These are phyloP conservation scores for Metschnikowia hibisci DNA, from an alignment of 805 yeast genomes.

Conservation along the genomic window DNA sequence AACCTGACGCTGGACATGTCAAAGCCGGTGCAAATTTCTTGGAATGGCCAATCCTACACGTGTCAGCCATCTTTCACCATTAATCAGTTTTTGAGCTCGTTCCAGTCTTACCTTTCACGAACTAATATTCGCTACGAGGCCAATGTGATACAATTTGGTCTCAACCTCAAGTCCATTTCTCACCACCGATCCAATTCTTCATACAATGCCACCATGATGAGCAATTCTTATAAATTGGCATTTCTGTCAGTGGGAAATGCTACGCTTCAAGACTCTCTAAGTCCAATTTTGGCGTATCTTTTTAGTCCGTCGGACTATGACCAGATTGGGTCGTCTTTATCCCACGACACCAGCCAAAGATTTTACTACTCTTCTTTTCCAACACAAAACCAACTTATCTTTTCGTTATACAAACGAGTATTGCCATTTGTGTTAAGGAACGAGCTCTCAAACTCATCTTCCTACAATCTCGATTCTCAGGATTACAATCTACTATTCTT, in stretches of 20 bases:
- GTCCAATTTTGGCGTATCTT: constrained; percentile 17
- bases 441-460: constrained; percentile 16
- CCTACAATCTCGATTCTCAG: constrained; percentile 21
- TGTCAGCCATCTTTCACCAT: constrained; percentile 31
- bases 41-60: constrained; percentile 25
- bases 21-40: constrained; percentile 15
- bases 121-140: constrained; percentile 35
- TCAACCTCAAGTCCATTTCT: constrained; percentile 31
- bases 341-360: neutral
- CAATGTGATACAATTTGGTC: constrained; percentile 29
- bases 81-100: constrained; percentile 18
- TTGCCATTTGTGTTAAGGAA: constrained; percentile 25
- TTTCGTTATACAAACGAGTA: constrained; percentile 25
- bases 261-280: constrained; percentile 25
- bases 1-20: constrained; percentile 22
- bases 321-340: neutral
- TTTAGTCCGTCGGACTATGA: constrained; percentile 27
- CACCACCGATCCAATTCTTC: neutral
- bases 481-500: constrained; percentile 23
- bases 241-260: constrained; percentile 25
- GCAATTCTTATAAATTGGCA: neutral
- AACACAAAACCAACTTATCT: constrained; percentile 24
- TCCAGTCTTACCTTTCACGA: constrained; percentile 18
- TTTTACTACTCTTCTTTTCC: constrained; percentile 26
- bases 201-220: neutral